Evolutionary conservation across 192 early-diverging fungal genomes (phyloP), one percentile per base, ranked within the genome.

Genomic region (Coemansia sp.): DNA sequence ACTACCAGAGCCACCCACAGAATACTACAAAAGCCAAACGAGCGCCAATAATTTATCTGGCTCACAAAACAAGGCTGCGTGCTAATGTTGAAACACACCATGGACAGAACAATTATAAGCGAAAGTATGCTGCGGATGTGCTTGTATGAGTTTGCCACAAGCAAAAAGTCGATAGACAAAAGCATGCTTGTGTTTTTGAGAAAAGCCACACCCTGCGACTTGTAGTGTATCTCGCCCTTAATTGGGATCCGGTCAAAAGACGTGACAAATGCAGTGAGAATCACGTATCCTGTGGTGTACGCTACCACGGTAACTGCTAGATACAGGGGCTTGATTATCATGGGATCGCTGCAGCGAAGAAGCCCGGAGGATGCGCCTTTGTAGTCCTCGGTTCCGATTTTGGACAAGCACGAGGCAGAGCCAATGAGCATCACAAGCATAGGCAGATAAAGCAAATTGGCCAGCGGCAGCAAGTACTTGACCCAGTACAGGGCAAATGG

Each of bases 71-170:
- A 92, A 3, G 89, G 90, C 56, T 83, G 83, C 56, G 84, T 84
- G 59, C 78, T 85, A 62, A 92, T 88, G 57, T 89, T 92, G 51
- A 89, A 90, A 61, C 88, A 90, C 10, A 87, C 86, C 88, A 90
- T 88, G 7, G 86, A 84, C 29, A 89, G 60, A 22, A 89, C 75
- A 59, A 90, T 89, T 0, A 83, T 74, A 56, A 92, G 85, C 16
- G 90, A 90, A 11, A 92, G 52, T 45, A 89, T 85, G 16, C 87
- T 88, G 11, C 89, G 86, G 49, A 92, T 80, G 25, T 86, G 79
- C 17, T 83, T 67, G 42, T 86, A 76, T 25, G 84, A 25, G 83
- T 84, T 55, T 76, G 86, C 31, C 63, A 89, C 87, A 32, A 92
- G 70, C 12, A 92, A 48, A 67, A 86, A 89, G 57, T 89, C 87